Evolutionary conservation across 2,329 filamentous ascomycete genomes (phyloP).

Genomic region (Trichoderma simmonsii): DNA sequence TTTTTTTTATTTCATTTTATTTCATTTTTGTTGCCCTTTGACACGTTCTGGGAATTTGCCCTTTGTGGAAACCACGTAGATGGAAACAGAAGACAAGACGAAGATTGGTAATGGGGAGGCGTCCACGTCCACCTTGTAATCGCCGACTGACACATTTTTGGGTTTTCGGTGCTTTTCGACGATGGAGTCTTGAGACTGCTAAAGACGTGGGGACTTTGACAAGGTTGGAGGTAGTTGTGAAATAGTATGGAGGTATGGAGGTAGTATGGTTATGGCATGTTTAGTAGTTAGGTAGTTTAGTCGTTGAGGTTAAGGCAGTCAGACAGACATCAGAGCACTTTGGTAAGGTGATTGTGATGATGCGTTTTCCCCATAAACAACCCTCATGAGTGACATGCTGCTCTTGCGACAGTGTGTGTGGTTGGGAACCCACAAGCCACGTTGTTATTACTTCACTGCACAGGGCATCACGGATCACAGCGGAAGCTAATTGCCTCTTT

Average conservation of each 20-base stretch:
- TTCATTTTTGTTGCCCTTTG: not conserved
- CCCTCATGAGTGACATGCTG: constrained; percentile 1
- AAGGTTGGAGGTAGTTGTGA: not conserved
- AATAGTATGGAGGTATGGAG: not conserved
- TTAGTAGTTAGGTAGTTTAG: no score
- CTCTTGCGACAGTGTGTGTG: not conserved
- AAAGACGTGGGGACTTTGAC: not conserved
- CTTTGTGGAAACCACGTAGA: not conserved
- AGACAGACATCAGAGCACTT: not conserved
- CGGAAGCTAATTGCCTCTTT: not conserved
- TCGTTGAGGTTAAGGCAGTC: not conserved
- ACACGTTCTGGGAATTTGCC: not conserved
- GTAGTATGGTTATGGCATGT: no score
- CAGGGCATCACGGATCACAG: not conserved
- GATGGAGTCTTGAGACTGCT: not conserved
- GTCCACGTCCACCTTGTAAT: not conserved
- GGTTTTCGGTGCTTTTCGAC: not conserved
- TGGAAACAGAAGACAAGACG: not conserved
- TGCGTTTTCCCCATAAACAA: not conserved
- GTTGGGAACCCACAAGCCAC: constrained; percentile 9
- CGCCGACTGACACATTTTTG: not conserved
- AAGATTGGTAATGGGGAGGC: not conserved
- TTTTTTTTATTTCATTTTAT: not conserved
- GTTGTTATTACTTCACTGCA: not conserved
- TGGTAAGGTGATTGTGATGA: not conserved